phyloP scores from a whole-genome alignment of 2,329 filamentous ascomycete species.

The Myotisia sp. region DNA sequence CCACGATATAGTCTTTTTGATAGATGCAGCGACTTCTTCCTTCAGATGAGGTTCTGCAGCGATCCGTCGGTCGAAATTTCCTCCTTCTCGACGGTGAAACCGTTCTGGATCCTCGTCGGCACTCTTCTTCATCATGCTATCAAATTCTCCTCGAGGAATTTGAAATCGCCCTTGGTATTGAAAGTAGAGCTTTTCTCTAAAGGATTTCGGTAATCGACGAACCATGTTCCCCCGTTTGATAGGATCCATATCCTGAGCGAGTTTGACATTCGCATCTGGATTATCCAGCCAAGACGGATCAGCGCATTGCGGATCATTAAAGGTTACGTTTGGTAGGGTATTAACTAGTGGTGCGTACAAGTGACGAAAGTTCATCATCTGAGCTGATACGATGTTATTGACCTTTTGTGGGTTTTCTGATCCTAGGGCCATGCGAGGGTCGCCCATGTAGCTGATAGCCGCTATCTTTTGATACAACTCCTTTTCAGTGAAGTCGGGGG shows the following conservation, averaged over 20 bases:
- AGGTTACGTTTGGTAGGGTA: conserved; percentile 75
- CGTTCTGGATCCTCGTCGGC: conserved; percentile 51
- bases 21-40: conserved; percentile 56
- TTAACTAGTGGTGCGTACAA: conserved; percentile 82
- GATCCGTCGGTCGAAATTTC: conserved; percentile 75
- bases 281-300: conserved; percentile 50
- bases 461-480: conserved; percentile 85
- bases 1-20: conserved; percentile 83
- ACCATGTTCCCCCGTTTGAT: conserved; percentile 92
- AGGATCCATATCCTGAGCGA: conserved; percentile 87
- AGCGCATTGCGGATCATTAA: conserved; percentile 49
- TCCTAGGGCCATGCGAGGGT: conserved; percentile 84
- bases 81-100: conserved; percentile 61
- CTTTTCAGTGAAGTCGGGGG: conserved; percentile 68
- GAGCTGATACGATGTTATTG: conserved; percentile 81
- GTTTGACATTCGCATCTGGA: conserved; percentile 46
- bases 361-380: conserved; percentile 79
- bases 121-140: conserved; percentile 65
- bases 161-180: conserved; percentile 82
- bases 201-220: conserved; percentile 68
- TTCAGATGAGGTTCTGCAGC: conserved; percentile 57
- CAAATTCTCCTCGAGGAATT: conserved; percentile 71
- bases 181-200: conserved; percentile 84
- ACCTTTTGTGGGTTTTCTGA: conserved; percentile 90
- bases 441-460: conserved; percentile 83